These are phyloP conservation scores for Metarhizium humberi DNA, from an alignment of 2,329 filamentous ascomycete species.

Conservation along the genomic window DNA sequence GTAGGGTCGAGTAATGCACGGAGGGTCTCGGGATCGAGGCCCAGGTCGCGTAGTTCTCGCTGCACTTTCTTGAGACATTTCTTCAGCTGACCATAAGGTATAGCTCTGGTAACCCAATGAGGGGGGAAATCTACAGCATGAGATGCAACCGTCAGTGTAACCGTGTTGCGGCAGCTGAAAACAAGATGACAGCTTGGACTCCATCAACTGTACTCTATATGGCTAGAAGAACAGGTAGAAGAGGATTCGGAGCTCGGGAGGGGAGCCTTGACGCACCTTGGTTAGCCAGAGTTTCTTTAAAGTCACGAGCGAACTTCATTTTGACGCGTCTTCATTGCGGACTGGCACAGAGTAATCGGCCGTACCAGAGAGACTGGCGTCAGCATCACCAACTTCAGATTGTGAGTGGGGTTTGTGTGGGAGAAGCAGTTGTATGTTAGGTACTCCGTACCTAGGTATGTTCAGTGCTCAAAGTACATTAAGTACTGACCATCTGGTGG, in stretches of 20 bases:
- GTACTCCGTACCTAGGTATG: not conserved
- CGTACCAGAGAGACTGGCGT: not conserved
- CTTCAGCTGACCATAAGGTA: constrained; percentile 78
- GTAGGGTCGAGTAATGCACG: constrained; percentile 50
- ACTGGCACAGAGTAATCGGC: not conserved
- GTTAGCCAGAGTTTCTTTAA: constrained; percentile 57
- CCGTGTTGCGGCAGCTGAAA: not conserved
- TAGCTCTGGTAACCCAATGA: constrained; percentile 63
- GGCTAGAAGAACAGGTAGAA: not conserved
- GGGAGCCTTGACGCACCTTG: constrained; percentile 33
- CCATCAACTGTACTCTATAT: not conserved
- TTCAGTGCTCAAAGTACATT: not conserved
- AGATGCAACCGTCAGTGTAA: not conserved
- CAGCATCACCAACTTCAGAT: not conserved
- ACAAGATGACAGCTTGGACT: not conserved
- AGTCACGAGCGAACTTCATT: constrained; percentile 86
- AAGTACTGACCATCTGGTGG: too few species aligned
- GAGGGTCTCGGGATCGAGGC: constrained; percentile 63
- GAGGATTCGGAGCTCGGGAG: not conserved
- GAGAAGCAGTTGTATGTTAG: not conserved
- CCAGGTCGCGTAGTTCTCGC: constrained; percentile 58
- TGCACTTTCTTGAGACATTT: constrained; percentile 80
- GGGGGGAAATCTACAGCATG: constrained; percentile 53
- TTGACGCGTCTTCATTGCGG: constrained; percentile 2
- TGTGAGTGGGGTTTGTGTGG: not conserved